Conservation (phyloP, 1,139 yeast genomes). For the Groenewaldozyma auringiensis region DNA sequence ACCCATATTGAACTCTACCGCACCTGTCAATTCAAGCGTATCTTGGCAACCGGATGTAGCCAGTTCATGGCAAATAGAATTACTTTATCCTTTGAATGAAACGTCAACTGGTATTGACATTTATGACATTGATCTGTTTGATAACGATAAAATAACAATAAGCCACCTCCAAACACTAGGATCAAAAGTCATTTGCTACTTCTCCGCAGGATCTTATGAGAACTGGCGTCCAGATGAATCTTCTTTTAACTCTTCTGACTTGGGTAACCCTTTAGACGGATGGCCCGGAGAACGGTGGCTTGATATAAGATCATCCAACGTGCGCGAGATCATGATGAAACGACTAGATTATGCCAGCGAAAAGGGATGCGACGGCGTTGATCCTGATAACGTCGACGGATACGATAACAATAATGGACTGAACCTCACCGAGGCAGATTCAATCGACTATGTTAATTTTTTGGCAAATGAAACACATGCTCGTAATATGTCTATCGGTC, state of each 20-base stretch:
- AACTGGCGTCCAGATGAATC: constrained; percentile 15
- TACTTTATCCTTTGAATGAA: constrained; percentile 10
- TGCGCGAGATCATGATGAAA: constrained; percentile 14
- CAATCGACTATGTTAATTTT: constrained; percentile 13
- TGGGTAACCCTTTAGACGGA: constrained; percentile 14
- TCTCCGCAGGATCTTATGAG: constrained; percentile 17
- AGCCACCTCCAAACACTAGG: constrained; percentile 11
- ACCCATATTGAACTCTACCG: not conserved
- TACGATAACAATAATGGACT: constrained; percentile 17
- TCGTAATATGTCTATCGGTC: constrained; percentile 15
- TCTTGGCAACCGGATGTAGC: constrained; percentile 13
- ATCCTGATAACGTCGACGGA: constrained; percentile 19
- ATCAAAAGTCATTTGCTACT: constrained; percentile 16
- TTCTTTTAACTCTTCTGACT: constrained; percentile 10
- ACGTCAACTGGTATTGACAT: constrained; percentile 11
- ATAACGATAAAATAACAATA: constrained; percentile 9
- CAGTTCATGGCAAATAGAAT: constrained; percentile 14
- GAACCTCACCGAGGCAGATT: constrained; percentile 9
- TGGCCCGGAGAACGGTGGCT: constrained; percentile 18
- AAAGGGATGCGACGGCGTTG: constrained; percentile 19
- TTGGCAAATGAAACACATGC: constrained; percentile 14
- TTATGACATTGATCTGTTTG: constrained; percentile 17
- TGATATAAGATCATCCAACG: constrained; percentile 11
- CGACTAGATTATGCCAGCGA: constrained; percentile 14
- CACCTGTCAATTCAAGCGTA: not conserved